Conservation (phyloP, 306 rosid species). For the Citrullus amarus region DNA sequence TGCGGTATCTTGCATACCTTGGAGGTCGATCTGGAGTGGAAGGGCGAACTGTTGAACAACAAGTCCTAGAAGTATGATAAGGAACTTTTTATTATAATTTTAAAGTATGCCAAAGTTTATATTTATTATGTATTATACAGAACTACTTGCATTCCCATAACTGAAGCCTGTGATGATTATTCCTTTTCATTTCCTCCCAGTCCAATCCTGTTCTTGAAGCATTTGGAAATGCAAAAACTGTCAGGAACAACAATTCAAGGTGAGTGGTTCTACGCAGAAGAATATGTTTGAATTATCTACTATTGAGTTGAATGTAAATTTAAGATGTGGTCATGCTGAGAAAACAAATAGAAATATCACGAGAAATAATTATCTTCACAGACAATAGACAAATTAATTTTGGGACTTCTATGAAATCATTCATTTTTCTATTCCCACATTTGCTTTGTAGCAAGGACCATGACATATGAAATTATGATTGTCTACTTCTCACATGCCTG, state of each 20-base stretch:
- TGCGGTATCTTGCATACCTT: conserved; percentile 95
- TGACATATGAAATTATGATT: background rate
- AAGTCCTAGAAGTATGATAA: conserved; percentile 86
- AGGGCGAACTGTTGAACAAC: conserved; percentile 99
- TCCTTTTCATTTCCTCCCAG: conserved; percentile 28
- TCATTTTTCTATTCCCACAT: background rate
- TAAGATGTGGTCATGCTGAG: background rate
- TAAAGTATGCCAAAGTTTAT: background rate
- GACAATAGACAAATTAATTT: background rate
- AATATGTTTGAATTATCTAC: conserved; percentile 1
- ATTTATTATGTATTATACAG: background rate
- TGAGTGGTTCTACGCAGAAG: conserved; percentile 23
- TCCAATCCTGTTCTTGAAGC: conserved; percentile 99
- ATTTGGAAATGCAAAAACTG: conserved; percentile 98
- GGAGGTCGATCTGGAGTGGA: conserved; percentile 99
- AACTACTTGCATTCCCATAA: background rate
- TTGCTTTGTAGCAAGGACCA: background rate
- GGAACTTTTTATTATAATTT: conserved; percentile 6
- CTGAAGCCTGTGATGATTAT: background rate
- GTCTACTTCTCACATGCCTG: background rate
- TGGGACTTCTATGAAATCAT: background rate
- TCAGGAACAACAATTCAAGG: conserved; percentile 98
- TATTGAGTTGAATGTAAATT: background rate
- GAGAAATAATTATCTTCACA: background rate
- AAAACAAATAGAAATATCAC: background rate